A percentile compares a stretch with the other conserved stretches of the same genome.
phyloP scores from a whole-genome alignment of 2,329 filamentous ascomycete genomes.

The Penicillium italicum region DNA sequence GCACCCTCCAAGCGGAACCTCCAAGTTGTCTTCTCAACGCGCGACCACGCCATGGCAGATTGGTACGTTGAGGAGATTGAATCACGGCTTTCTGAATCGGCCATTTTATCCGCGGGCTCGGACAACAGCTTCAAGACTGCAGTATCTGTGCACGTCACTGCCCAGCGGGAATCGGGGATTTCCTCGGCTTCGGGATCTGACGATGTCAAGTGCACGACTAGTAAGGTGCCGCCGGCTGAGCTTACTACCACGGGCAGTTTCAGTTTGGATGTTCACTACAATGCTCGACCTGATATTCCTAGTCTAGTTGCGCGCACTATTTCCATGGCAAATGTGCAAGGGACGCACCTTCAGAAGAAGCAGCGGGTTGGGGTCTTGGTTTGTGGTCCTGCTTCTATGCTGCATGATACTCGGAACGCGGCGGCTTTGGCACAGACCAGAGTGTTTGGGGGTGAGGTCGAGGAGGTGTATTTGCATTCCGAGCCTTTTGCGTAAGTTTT shows the following conservation, averaged over 20 bases:
- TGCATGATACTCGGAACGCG: constrained; percentile 47
- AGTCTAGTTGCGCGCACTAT: constrained; percentile 22
- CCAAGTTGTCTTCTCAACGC: constrained; percentile 24
- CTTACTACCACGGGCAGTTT: constrained; percentile 19
- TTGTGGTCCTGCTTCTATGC: constrained; percentile 48
- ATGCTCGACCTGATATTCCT: constrained; percentile 36
- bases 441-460: constrained; percentile 32
- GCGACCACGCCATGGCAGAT: constrained; percentile 20
- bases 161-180: not conserved
- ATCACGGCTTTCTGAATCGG: constrained; percentile 18
- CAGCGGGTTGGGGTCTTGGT: constrained; percentile 35
- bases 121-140: constrained; percentile 20
- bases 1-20: constrained; percentile 7
- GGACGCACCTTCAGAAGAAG: constrained; percentile 7
- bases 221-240: constrained; percentile 14
- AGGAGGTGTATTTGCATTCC: constrained; percentile 45
- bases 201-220: constrained; percentile 1
- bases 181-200: constrained; percentile 8
- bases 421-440: constrained; percentile 42
- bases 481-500: constrained; percentile 47
- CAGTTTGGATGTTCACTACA: constrained; percentile 20
- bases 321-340: constrained; percentile 9
- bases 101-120: constrained; percentile 7
- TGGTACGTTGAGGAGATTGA: constrained; percentile 26
- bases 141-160: constrained; percentile 26